A percentile compares a stretch with the other conserved stretches of the same genome.
Conservation (phyloP, 305 asterid species). For the Ajuga reptans region DNA sequence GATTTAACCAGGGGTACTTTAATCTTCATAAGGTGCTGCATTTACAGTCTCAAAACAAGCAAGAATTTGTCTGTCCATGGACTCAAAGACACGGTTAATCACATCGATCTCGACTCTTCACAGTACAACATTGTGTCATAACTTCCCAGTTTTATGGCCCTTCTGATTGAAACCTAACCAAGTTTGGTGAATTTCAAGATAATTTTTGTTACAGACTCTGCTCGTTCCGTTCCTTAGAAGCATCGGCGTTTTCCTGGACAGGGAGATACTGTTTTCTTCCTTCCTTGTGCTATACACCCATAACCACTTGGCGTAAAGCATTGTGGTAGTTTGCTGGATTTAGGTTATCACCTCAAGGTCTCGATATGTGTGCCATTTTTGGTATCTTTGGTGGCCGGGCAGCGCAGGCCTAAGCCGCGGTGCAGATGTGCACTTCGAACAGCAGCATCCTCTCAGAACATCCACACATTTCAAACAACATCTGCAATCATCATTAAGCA, state of each 20-base stretch:
- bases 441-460: conserved; percentile 75
- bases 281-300: neutral
- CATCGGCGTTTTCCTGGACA: too few relatives aligned
- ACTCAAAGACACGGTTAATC: too few relatives aligned
- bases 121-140: neutral
- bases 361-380: conserved; percentile 79
- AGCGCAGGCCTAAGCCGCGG: conserved; percentile 72
- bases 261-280: neutral
- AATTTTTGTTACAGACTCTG: too few relatives aligned
- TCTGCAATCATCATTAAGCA: conserved; percentile 36
- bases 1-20: neutral
- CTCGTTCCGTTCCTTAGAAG: too few relatives aligned
- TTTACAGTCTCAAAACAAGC: too few relatives aligned
- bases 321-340: neutral
- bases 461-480: conserved; percentile 58
- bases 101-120: neutral
- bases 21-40: neutral
- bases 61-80: too few relatives aligned
- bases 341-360: conserved; percentile 37
- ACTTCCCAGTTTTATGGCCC: too few relatives aligned
- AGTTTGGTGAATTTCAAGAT: too few relatives aligned
- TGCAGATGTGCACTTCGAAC: conserved; percentile 55
- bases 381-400: conserved; percentile 62
- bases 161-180: too few relatives aligned
- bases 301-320: too few relatives aligned